These are phyloP conservation scores for Zea luxurians DNA, from an alignment of 176 grass and related monocot species.

Conservation along the genomic window DNA sequence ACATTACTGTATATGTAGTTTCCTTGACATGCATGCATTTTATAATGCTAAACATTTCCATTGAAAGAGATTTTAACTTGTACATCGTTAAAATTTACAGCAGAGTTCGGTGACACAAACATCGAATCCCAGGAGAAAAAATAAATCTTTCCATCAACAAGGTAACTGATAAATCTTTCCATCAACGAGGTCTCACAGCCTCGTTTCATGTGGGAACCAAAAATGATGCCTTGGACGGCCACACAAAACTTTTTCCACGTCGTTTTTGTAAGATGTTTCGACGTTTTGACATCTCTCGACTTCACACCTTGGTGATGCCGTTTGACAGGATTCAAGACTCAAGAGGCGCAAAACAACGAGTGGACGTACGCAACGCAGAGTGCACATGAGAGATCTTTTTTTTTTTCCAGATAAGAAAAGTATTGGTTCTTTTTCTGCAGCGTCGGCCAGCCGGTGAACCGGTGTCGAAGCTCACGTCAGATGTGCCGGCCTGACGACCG, in stretches of 20 bases:
- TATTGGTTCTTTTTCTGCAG: conserved; percentile 4
- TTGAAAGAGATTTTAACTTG: not conserved
- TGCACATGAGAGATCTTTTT: not conserved
- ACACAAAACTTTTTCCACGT: too few relatives aligned
- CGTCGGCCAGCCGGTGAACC: not conserved
- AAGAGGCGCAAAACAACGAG: not conserved
- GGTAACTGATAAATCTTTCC: not conserved
- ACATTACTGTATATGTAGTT: not conserved
- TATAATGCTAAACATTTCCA: not conserved
- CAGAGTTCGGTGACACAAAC: not conserved
- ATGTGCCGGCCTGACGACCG: not conserved
- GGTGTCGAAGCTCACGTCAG: conserved; percentile 20
- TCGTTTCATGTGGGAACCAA: not conserved
- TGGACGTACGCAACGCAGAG: not conserved
- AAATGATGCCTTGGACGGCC: not conserved
- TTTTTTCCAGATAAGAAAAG: not conserved
- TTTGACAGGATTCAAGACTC: not conserved
- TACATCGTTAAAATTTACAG: not conserved
- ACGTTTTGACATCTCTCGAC: not conserved
- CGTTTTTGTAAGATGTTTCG: not conserved
- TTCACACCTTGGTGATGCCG: not conserved
- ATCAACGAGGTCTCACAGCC: not conserved
- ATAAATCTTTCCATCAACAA: not conserved
- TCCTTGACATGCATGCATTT: not conserved
- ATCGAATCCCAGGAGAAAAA: not conserved